Evolutionary conservation across 352 stramenopile species (phyloP).

Genomic region (Phytophthora pinifolia): DNA sequence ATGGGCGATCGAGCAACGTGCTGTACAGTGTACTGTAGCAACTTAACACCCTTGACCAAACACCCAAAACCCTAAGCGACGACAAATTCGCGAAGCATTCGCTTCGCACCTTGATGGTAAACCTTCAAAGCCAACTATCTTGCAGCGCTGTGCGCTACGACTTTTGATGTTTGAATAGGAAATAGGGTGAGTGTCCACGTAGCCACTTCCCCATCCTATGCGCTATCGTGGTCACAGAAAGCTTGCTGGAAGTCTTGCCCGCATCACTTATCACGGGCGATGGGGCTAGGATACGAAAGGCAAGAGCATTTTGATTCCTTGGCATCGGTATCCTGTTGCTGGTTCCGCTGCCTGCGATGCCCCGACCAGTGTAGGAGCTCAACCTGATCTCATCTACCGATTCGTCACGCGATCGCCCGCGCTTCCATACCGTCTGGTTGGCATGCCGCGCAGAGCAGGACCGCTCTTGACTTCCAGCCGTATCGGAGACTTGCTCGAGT

Average conservation of each 20-base stretch:
- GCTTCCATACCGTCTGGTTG: slow-evolving; percentile 14
- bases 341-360: background rate
- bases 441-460: slow-evolving; percentile 19
- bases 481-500: slow-evolving; percentile 9
- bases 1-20: no score
- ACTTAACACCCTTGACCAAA: no score
- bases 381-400: slow-evolving; percentile 9
- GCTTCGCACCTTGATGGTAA: no score
- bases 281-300: slow-evolving; percentile 3
- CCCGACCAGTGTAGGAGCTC: background rate
- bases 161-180: no score
- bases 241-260: background rate
- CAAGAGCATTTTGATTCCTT: slow-evolving; percentile 2
- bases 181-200: no score
- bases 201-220: no score
- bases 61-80: no score
- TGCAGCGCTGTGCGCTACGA: no score
- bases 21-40: no score
- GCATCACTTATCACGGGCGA: slow-evolving; percentile 5
- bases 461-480: slow-evolving; percentile 16
- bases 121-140: no score
- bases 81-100: no score
- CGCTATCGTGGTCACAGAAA: no score
- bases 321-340: background rate
- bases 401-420: slow-evolving; percentile 13